Conservation (phyloP, 73 alveolate species). For the Paramecium tetraurelia region DNA sequence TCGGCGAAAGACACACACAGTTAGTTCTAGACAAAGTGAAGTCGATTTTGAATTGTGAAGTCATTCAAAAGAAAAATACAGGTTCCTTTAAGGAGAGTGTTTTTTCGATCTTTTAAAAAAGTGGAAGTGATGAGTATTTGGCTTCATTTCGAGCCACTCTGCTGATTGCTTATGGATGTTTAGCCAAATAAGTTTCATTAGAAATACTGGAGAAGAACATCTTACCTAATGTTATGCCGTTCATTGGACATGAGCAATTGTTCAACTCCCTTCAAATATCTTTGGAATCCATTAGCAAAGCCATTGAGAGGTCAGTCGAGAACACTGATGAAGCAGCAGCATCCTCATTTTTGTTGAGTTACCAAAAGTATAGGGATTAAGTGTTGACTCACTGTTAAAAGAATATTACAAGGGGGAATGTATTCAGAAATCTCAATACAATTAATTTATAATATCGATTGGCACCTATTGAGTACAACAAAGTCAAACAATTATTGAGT, state of each 20-base stretch:
- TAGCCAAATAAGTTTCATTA: constrained; percentile 13
- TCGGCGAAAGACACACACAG: constrained; percentile 31
- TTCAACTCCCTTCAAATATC: not conserved
- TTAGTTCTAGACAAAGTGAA: constrained; percentile 21
- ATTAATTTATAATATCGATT: not conserved
- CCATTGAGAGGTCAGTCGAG: not conserved
- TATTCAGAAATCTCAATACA: not conserved
- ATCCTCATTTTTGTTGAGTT: not conserved
- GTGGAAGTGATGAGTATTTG: constrained; percentile 11
- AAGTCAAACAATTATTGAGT: not conserved
- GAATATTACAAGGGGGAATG: not conserved
- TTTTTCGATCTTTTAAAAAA: not conserved
- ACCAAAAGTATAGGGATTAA: not conserved
- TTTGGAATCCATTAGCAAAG: not conserved
- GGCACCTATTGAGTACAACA: not conserved
- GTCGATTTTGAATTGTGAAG: constrained; percentile 34
- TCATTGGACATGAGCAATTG: not conserved
- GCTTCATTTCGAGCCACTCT: not conserved
- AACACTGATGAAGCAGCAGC: constrained; percentile 13
- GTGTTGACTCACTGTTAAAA: not conserved
- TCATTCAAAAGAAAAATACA: not conserved
- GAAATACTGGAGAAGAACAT: constrained; percentile 8
- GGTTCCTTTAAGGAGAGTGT: constrained; percentile 50
- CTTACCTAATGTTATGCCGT: constrained; percentile 38
- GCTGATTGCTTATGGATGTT: not conserved